Base-by-base conservation (phyloP, 139 green algal genomes). In the Protoeuglena noctilucae region DNA sequence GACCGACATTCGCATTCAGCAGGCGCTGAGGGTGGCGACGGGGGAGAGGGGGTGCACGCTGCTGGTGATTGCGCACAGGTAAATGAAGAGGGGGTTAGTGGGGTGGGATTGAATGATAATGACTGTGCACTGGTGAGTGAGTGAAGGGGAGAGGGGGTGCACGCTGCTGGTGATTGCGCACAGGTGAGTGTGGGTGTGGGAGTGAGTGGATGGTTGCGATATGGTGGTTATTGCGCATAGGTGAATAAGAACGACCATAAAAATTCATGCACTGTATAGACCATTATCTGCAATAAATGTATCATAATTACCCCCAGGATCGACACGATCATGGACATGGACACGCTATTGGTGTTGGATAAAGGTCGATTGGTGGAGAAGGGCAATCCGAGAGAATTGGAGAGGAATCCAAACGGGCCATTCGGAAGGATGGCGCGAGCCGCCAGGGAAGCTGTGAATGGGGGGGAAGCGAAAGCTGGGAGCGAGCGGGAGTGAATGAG, bases 251-350 rank as follows among this genome's bases (percentile, higher is more conserved):
- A n/a, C n/a, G n/a, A n/a, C n/a, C n/a, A n/a, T n/a, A n/a, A n/a
- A n/a, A n/a, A n/a, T n/a, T n/a, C n/a, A n/a, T n/a, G n/a, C n/a
- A n/a, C n/a, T n/a, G n/a, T n/a, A n/a, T n/a, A n/a, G n/a, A n/a
- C n/a, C n/a, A n/a, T n/a, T n/a, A n/a, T n/a, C n/a, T n/a, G n/a
- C n/a, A n/a, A n/a, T n/a, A n/a, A n/a, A n/a, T n/a, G n/a, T n/a
- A n/a, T n/a, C n/a, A n/a, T 87, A 19, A 87, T 89, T 39, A 74
- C 76, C 9, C 77, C 87, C 68, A 71, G 74, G 28, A 72, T 89
- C 1, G 77, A 93, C 65, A 94, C 85, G 1, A 85, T 94, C 43
- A 70, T 93, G 65, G 82, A 89, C 67, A 82, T 65, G 48, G 85
- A 94, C 61, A 57, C 66, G 16, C 54, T 94, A 51, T 68, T 94